Conservation (phyloP, 805 yeast genomes). For the Pichia rugopelliculosa region DNA sequence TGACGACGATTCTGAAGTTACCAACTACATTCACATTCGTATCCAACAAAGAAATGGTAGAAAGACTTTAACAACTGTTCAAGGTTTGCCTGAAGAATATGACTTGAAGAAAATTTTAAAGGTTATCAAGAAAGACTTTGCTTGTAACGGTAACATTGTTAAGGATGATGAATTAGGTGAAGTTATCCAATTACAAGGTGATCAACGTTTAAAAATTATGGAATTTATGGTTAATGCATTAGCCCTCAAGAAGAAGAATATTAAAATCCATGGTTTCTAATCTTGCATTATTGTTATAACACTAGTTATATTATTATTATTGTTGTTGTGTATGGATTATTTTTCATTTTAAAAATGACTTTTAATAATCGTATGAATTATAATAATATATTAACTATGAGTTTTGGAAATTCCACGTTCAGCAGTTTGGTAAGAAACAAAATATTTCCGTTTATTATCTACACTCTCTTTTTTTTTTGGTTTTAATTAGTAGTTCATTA, state of each 20-base stretch:
- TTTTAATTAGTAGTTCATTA: neutral
- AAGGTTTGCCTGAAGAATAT: slow-evolving; percentile 93
- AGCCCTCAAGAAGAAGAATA: slow-evolving; percentile 88
- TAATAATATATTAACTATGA: neutral
- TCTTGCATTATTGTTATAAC: neutral
- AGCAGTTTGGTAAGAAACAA: too few relatives aligned
- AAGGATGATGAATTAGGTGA: slow-evolving; percentile 95
- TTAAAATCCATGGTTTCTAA: slow-evolving; percentile 97
- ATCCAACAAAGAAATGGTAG: slow-evolving; percentile 99
- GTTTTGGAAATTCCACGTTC: too few relatives aligned
- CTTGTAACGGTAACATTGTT: slow-evolving; percentile 97
- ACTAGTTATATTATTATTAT: neutral
- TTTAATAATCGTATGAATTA: neutral
- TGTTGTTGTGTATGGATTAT: too few relatives aligned
- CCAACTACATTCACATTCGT: slow-evolving; percentile 95
- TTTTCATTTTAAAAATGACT: neutral
- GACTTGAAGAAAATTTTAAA: slow-evolving; percentile 90
- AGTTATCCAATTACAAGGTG: slow-evolving; percentile 97
- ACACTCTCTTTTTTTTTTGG: neutral
- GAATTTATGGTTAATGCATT: slow-evolving; percentile 85
- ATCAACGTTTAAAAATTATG: slow-evolving; percentile 93
- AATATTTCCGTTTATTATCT: neutral
- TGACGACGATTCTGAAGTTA: slow-evolving; percentile 95
- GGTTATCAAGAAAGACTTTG: slow-evolving; percentile 94
- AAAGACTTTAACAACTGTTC: slow-evolving; percentile 96